A percentile compares a stretch with the other conserved stretches of the same genome.
Evolutionary conservation across 2,329 filamentous ascomycete genomes (phyloP).

Genomic region (Hypoxylon sp.): DNA sequence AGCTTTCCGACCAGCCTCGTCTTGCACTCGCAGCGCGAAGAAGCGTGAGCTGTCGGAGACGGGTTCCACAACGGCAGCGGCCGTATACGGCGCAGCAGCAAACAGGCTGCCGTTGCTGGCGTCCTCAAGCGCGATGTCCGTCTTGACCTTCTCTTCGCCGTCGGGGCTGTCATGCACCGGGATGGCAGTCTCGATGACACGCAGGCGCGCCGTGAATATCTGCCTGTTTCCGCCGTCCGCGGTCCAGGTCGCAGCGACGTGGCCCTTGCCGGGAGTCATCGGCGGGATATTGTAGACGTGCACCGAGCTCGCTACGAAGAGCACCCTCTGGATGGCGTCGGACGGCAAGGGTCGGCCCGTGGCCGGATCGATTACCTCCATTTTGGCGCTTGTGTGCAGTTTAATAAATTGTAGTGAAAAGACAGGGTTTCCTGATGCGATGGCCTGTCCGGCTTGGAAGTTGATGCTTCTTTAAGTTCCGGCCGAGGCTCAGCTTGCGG

Average conservation of each 20-base stretch:
- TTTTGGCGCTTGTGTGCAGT: slow-evolving; percentile 9
- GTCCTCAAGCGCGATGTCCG: slow-evolving; percentile 85
- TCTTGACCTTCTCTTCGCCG: slow-evolving; percentile 69
- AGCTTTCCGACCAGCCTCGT: slow-evolving; percentile 80
- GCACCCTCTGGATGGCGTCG: slow-evolving; percentile 86
- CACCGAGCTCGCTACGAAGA: slow-evolving; percentile 80
- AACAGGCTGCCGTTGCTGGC: slow-evolving; percentile 79
- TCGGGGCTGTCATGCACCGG: slow-evolving; percentile 56
- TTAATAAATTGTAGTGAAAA: background rate
- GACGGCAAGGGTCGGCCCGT: slow-evolving; percentile 76
- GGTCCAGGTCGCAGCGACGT: slow-evolving; percentile 84
- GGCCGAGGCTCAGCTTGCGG: slow-evolving; percentile 27
- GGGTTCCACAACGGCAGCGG: slow-evolving; percentile 76
- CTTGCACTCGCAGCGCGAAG: slow-evolving; percentile 85
- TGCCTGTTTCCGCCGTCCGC: slow-evolving; percentile 74
- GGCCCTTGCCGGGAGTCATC: slow-evolving; percentile 80
- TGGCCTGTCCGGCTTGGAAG: slow-evolving; percentile 3
- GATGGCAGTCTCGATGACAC: slow-evolving; percentile 80
- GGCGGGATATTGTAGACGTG: slow-evolving; percentile 92
- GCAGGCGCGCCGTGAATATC: slow-evolving; percentile 88
- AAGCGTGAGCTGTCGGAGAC: slow-evolving; percentile 85
- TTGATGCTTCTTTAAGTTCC: slow-evolving; percentile 18
- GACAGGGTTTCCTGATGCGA: background rate
- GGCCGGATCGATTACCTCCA: slow-evolving; percentile 77
- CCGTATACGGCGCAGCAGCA: slow-evolving; percentile 84